These are phyloP conservation scores for Venturia aucupariae DNA, from an alignment of 2,329 filamentous ascomycete genomes.

Conservation along the genomic window DNA sequence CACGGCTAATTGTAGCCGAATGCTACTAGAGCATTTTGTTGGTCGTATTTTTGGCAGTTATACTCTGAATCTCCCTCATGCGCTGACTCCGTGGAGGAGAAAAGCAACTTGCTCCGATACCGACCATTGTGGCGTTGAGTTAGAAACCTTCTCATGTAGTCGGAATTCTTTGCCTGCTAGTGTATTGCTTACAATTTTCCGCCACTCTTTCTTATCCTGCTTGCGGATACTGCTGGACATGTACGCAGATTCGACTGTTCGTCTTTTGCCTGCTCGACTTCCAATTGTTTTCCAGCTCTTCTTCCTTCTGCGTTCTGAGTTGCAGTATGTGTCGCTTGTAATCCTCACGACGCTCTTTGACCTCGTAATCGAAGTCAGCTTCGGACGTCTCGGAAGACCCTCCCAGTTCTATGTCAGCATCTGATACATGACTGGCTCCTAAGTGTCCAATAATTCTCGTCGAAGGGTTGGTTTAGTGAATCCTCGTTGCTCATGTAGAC, in stretches of 20 bases:
- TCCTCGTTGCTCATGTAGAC: too few species aligned
- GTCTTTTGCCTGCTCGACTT: neutral
- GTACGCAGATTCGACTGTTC: neutral
- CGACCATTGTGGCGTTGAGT: neutral
- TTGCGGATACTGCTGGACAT: neutral
- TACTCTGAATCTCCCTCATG: too few species aligned
- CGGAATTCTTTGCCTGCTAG: neutral
- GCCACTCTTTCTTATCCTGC: neutral
- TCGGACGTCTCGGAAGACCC: neutral
- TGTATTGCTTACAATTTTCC: neutral
- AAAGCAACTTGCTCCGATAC: neutral
- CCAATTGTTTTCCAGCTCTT: neutral
- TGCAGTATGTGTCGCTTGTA: neutral
- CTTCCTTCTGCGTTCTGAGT: neutral
- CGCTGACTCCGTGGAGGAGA: too few species aligned
- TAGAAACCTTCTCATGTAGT: neutral
- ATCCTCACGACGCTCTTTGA: neutral
- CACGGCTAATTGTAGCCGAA: neutral
- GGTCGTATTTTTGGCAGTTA: neutral
- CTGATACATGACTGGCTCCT: neutral
- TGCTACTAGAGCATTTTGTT: neutral
- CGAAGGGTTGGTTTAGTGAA: too few species aligned
- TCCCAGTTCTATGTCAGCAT: neutral
- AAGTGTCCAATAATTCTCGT: too few species aligned
- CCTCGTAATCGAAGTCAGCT: neutral